Evolutionary conservation across 1,139 yeast genomes (phyloP).

Genomic region (Kodamaea derodonti): DNA sequence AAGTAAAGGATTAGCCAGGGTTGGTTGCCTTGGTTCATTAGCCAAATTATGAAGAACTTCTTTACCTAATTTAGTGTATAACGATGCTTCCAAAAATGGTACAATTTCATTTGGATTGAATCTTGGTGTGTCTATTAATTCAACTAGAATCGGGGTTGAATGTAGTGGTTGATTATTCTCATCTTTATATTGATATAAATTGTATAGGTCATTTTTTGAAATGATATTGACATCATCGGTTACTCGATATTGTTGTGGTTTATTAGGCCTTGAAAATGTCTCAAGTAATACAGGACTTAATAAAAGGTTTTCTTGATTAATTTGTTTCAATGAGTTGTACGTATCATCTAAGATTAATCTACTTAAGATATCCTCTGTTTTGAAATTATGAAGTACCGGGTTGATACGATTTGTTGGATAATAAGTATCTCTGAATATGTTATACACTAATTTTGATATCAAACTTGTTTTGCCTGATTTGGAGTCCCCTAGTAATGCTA

Average conservation of each 20-base stretch:
- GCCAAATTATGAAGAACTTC: slow-evolving; percentile 60
- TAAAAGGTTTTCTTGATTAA: slow-evolving; percentile 13
- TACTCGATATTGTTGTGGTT: no score
- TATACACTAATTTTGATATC: slow-evolving; percentile 47
- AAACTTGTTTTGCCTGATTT: slow-evolving; percentile 49
- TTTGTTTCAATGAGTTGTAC: slow-evolving; percentile 10
- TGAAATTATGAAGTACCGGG: slow-evolving; percentile 53
- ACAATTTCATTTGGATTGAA: slow-evolving; percentile 62
- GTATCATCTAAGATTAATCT: slow-evolving; percentile 49
- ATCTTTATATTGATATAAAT: slow-evolving; percentile 14
- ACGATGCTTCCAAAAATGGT: slow-evolving; percentile 69
- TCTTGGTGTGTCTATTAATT: slow-evolving; percentile 70
- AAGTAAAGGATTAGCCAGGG: slow-evolving; percentile 60
- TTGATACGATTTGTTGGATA: slow-evolving; percentile 61
- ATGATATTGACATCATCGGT: slow-evolving; percentile 9
- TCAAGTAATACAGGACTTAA: slow-evolving; percentile 26
- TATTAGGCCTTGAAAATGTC: slow-evolving; percentile 4
- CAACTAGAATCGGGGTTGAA: slow-evolving; percentile 58
- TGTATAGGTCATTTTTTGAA: slow-evolving; percentile 23
- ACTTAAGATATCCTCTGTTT: slow-evolving; percentile 37
- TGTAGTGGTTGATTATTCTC: slow-evolving; percentile 32
- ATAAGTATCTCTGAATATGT: slow-evolving; percentile 51
- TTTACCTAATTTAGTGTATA: slow-evolving; percentile 57
- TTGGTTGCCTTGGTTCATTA: slow-evolving; percentile 61
- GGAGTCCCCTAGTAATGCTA: slow-evolving; percentile 57